phyloP scores from a whole-genome alignment of 139 green algal species.

The Nannochloris sp. region DNA sequence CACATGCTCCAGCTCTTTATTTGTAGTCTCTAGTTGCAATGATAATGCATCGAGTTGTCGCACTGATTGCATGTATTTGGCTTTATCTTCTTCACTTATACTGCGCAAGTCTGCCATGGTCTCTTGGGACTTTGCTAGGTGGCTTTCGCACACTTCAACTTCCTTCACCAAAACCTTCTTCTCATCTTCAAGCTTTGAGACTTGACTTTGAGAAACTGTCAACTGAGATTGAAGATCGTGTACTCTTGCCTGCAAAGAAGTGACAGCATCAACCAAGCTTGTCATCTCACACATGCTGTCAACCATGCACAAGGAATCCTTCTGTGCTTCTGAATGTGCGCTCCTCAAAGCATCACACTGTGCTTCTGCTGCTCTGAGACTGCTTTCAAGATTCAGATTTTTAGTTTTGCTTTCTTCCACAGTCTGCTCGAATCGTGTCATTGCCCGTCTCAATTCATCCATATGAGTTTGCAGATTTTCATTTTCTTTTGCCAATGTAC shows the following conservation, averaged over 20 bases:
- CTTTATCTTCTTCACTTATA: too few species aligned
- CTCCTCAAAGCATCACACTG: background rate
- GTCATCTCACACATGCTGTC: constrained; percentile 32
- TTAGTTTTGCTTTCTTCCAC: background rate
- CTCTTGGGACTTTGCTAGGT: background rate
- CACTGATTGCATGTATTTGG: too few species aligned
- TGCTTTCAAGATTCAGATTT: background rate
- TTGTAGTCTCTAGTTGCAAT: too few species aligned
- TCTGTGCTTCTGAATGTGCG: background rate
- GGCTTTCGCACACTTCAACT: background rate
- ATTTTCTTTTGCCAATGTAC: background rate
- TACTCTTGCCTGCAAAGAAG: constrained; percentile 23
- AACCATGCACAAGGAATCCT: background rate
- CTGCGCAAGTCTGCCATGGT: background rate
- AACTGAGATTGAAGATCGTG: constrained; percentile 12
- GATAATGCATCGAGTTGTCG: too few species aligned
- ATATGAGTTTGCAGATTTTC: background rate
- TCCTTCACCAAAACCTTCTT: background rate
- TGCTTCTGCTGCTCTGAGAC: constrained; percentile 8
- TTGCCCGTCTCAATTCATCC: background rate
- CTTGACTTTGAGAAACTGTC: background rate
- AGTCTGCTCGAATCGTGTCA: background rate
- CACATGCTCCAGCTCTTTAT: too few species aligned
- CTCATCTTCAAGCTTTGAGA: background rate
- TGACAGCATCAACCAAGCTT: constrained; percentile 30